phyloP scores from a whole-genome alignment of 2,329 filamentous ascomycete species.

The Corinectria fuckeliana region DNA sequence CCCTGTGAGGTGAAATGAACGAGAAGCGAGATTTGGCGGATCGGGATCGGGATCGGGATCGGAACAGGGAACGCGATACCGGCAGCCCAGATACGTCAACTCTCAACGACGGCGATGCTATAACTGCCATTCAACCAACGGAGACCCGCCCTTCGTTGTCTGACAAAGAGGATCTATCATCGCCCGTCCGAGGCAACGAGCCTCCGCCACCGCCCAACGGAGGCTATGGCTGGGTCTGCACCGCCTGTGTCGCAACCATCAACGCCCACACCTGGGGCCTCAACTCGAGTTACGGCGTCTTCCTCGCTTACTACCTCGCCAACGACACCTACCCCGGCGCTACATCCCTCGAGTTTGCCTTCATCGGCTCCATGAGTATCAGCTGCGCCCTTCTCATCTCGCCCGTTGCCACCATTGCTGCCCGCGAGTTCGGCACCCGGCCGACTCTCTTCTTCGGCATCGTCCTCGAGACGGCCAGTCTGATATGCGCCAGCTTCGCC shows the following conservation, averaged over 20 bases:
- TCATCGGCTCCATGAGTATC: conserved; percentile 64
- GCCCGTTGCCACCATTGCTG: conserved; percentile 68
- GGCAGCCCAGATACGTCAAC: conserved; percentile 30
- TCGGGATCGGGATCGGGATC: conserved; percentile 17
- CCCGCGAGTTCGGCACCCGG: conserved; percentile 67
- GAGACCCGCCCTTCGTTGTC: conserved; percentile 9
- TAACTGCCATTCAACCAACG: conserved; percentile 20
- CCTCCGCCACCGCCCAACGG: conserved; percentile 58
- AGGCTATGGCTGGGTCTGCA: conserved; percentile 61
- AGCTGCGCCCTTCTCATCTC: conserved; percentile 67
- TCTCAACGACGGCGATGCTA: conserved; percentile 30
- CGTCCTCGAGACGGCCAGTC: conserved; percentile 65
- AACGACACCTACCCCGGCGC: conserved; percentile 68
- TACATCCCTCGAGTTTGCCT: conserved; percentile 72
- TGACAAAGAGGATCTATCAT: conserved; percentile 20
- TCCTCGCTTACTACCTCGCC: conserved; percentile 63
- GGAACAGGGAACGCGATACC: conserved; percentile 19
- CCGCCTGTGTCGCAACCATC: conserved; percentile 52
- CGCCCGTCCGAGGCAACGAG: conserved; percentile 19
- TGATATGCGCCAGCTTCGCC: conserved; percentile 75
- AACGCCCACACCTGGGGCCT: conserved; percentile 79
- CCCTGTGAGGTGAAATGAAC: conserved; percentile 19
- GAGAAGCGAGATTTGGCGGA: conserved; percentile 26
- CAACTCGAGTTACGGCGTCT: conserved; percentile 61
- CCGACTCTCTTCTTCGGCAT: conserved; percentile 69